These are phyloP conservation scores for Emmonsiellopsis sp. DNA, from an alignment of 2,329 filamentous ascomycete species.

Conservation along the genomic window DNA sequence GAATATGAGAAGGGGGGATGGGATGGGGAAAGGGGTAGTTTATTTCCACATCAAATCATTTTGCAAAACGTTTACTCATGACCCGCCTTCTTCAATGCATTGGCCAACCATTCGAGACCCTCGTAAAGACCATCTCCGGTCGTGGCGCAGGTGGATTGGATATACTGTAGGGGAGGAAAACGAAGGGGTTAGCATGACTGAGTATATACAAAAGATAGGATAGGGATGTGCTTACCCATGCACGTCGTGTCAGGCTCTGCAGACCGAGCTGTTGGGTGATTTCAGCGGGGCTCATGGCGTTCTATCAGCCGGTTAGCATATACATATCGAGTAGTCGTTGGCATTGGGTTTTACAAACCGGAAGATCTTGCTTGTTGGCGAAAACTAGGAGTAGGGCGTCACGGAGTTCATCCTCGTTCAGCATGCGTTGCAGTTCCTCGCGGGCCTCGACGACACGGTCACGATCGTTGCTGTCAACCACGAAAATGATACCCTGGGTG, in stretches of 20 bases:
- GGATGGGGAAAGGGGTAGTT: not conserved
- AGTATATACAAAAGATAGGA: conserved; percentile 12
- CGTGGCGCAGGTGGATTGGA: conserved; percentile 98
- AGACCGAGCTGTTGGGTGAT: conserved; percentile 99
- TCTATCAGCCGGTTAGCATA: conserved; percentile 46
- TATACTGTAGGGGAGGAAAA: conserved; percentile 55
- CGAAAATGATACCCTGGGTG: conserved; percentile 99
- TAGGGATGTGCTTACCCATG: conserved; percentile 69
- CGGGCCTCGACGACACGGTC: conserved; percentile 95
- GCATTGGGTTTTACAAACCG: conserved; percentile 56
- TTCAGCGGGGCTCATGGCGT: conserved; percentile 99
- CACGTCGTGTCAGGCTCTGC: conserved; percentile 95
- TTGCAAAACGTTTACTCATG: conserved; percentile 35
- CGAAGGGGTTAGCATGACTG: conserved; percentile 14
- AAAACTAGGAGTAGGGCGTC: conserved; percentile 96
- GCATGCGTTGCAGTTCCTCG: conserved; percentile 94
- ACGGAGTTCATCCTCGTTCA: conserved; percentile 97
- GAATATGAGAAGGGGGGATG: not conserved
- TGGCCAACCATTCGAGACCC: conserved; percentile 89
- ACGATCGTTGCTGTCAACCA: conserved; percentile 97
- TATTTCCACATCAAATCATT: conserved; percentile 9
- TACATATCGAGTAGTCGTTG: conserved; percentile 4
- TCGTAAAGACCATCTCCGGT: conserved; percentile 99
- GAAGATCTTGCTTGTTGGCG: conserved; percentile 99
- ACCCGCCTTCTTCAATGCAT: conserved; percentile 65